Evolutionary conservation across 345 rosid genomes (phyloP).

Genomic region (Combretum micranthum): DNA sequence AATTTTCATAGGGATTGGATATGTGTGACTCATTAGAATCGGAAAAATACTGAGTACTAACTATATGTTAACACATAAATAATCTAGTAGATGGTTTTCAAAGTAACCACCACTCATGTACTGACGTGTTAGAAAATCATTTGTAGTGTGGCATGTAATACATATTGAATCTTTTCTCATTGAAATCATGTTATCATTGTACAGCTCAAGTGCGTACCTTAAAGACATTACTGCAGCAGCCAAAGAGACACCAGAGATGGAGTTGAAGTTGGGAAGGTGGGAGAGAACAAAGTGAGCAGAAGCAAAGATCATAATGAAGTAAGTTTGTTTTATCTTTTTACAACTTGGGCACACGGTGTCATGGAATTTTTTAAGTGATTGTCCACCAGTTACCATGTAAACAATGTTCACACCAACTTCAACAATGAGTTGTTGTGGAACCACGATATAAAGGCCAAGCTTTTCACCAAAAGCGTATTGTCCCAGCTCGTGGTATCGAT

Average conservation of each 20-base stretch:
- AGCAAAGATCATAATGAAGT: conserved; percentile 69
- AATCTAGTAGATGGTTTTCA: too few relatives aligned
- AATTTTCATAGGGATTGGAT: too few relatives aligned
- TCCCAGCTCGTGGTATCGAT: conserved; percentile 78
- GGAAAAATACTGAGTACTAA: too few relatives aligned
- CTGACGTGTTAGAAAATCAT: too few relatives aligned
- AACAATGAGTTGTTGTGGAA: conserved; percentile 74
- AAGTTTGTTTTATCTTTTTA: conserved; percentile 40
- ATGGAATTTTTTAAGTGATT: conserved; percentile 54
- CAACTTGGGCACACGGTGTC: conserved; percentile 34
- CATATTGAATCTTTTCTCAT: too few relatives aligned
- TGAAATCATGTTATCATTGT: too few relatives aligned
- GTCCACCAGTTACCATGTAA: conserved; percentile 79
- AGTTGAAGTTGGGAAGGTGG: conserved; percentile 83
- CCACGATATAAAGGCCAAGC: conserved; percentile 71
- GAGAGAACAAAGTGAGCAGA: conserved; percentile 56
- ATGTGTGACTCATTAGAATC: too few relatives aligned
- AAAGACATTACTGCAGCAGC: conserved; percentile 84
- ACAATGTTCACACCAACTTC: conserved; percentile 62
- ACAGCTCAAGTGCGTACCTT: conserved; percentile 22
- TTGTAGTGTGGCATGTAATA: too few relatives aligned
- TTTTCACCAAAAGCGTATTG: conserved; percentile 72
- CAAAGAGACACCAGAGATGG: conserved; percentile 65
- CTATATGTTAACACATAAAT: too few relatives aligned
- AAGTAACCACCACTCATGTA: too few relatives aligned